These are phyloP conservation scores for Rhynchosporium graminicola DNA, from an alignment of 2,329 filamentous ascomycete species.

Conservation along the genomic window DNA sequence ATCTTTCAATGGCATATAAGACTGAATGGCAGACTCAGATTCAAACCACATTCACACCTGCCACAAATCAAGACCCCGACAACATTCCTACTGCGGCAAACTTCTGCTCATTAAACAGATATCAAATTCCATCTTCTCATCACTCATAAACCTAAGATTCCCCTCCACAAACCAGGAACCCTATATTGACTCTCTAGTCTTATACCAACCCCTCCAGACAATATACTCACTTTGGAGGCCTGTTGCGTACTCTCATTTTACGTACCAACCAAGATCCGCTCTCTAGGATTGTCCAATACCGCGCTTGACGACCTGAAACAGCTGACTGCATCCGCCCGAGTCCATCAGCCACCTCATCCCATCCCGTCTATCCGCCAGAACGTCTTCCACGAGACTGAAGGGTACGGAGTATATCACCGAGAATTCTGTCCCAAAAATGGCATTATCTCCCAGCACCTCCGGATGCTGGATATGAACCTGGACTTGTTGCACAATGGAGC, in stretches of 20 bases:
- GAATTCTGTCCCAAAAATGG: slow-evolving; percentile 53
- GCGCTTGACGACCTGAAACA: slow-evolving; percentile 55
- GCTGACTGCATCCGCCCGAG: slow-evolving; percentile 51
- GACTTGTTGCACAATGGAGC: slow-evolving; percentile 48
- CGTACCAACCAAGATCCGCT: slow-evolving; percentile 63
- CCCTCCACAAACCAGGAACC: slow-evolving; percentile 37
- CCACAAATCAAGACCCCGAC: slow-evolving; percentile 59
- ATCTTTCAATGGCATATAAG: background rate
- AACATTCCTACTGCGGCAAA: slow-evolving; percentile 63
- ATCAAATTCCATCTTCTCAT: slow-evolving; percentile 65
- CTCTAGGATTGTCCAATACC: slow-evolving; percentile 77
- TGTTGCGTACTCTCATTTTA: slow-evolving; percentile 68
- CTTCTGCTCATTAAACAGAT: slow-evolving; percentile 65
- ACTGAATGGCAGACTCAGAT: slow-evolving; percentile 48
- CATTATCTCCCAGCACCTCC: slow-evolving; percentile 61
- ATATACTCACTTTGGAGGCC: slow-evolving; percentile 57
- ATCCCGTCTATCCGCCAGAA: slow-evolving; percentile 70
- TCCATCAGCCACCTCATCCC: background rate
- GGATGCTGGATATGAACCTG: slow-evolving; percentile 62
- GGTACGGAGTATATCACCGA: slow-evolving; percentile 62
- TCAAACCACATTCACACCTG: slow-evolving; percentile 81
- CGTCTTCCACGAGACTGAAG: slow-evolving; percentile 62
- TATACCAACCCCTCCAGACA: slow-evolving; percentile 57
- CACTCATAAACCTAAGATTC: slow-evolving; percentile 59
- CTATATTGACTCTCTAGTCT: slow-evolving; percentile 59